Evolutionary conservation across 495 filamentous ascomycete genomes (phyloP).

Genomic region (Venustampulla echinocandica): DNA sequence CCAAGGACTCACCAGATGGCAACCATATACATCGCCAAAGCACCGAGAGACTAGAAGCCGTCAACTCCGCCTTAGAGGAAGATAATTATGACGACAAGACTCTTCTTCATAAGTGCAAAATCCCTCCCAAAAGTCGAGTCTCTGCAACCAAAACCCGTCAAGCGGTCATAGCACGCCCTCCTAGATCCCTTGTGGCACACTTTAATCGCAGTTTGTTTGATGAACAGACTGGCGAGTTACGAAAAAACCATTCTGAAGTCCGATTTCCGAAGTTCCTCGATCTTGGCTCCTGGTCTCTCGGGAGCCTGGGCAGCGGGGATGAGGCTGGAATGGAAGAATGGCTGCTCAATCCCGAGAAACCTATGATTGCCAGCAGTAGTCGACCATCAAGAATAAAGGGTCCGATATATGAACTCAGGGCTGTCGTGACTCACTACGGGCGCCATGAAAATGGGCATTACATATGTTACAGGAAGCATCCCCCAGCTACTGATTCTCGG

Average conservation of each 20-base stretch:
- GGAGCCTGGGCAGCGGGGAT: constrained; percentile 30
- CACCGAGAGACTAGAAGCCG: constrained; percentile 44
- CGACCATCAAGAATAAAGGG: constrained; percentile 30
- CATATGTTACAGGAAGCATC: constrained; percentile 73
- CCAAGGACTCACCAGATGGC: constrained; percentile 6
- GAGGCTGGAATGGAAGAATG: constrained; percentile 49
- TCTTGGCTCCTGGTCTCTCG: constrained; percentile 69
- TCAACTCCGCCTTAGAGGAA: constrained; percentile 62
- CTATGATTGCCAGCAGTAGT: constrained; percentile 53
- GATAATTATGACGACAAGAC: constrained; percentile 75
- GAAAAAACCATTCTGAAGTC: constrained; percentile 76
- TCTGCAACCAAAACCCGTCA: constrained; percentile 80
- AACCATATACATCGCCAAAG: constrained; percentile 18
- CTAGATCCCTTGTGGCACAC: constrained; percentile 72
- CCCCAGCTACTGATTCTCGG: constrained; percentile 16
- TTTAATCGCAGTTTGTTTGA: constrained; percentile 89
- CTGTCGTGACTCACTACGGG: constrained; percentile 82
- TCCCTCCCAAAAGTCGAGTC: constrained; percentile 57
- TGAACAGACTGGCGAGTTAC: constrained; percentile 62
- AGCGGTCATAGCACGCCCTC: constrained; percentile 71
- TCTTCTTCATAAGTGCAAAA: constrained; percentile 61
- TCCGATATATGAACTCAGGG: constrained; percentile 71
- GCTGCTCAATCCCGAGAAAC: constrained; percentile 52
- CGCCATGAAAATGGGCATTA: constrained; percentile 95
- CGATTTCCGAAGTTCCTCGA: constrained; percentile 65